A percentile compares a stretch with the other conserved stretches of the same genome.
These are phyloP conservation scores for Colletotrichum musicola DNA, from an alignment of 2,329 filamentous ascomycete species.

Conservation along the genomic window DNA sequence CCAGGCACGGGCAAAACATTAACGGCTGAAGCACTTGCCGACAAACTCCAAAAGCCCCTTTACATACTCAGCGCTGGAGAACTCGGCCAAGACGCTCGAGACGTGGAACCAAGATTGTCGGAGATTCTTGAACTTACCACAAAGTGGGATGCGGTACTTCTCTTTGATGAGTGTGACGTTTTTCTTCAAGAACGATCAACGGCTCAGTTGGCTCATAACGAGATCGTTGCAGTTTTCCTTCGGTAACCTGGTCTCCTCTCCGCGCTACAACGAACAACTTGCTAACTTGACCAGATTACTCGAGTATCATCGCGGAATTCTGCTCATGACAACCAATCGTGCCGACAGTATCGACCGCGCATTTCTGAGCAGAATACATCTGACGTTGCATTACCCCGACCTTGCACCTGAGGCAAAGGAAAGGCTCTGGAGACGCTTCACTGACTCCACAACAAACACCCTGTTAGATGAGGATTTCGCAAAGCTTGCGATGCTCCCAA, in stretches of 20 bases:
- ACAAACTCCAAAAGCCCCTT: not conserved
- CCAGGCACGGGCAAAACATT: not conserved
- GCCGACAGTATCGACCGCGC: constrained; percentile 62
- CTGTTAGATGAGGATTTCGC: not conserved
- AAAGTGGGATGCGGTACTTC: not conserved
- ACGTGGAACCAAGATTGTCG: not conserved
- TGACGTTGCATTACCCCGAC: constrained; percentile 59
- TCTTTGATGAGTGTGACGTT: not conserved
- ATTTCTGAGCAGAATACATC: constrained; percentile 59
- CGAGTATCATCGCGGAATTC: constrained; percentile 91
- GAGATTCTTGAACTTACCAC: not conserved
- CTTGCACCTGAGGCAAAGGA: no score
- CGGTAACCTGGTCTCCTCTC: not conserved
- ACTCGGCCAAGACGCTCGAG: not conserved
- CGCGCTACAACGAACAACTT: not conserved
- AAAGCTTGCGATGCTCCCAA: not conserved
- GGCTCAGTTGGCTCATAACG: not conserved
- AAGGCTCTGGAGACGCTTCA: no score
- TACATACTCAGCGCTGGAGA: not conserved
- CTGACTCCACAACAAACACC: no score
- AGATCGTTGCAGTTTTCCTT: not conserved
- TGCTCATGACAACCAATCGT: constrained; percentile 90
- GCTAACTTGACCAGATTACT: constrained; percentile 51
- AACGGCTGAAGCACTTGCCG: not conserved
- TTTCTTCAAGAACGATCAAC: not conserved